A percentile compares a stretch with the other conserved stretches of the same genome.
These are phyloP conservation scores for Collybia sp. DNA, from an alignment of 768 basidiomycete genomes.

Conservation along the genomic window DNA sequence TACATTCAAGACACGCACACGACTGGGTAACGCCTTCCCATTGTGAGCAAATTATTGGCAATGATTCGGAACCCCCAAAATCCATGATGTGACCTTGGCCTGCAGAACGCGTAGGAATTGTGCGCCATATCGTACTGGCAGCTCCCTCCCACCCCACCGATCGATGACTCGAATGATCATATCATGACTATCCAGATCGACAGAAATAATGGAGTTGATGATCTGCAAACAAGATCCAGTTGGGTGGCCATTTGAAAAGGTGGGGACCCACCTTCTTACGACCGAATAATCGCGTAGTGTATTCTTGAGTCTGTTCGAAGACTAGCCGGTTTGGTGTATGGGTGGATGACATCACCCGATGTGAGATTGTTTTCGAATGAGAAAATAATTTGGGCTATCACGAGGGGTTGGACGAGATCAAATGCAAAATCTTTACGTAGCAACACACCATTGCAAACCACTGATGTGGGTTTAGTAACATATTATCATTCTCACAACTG, in stretches of 20 bases:
- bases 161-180: slow-evolving; percentile 57
- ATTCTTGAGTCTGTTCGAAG: slow-evolving; percentile 56
- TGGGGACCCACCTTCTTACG: slow-evolving; percentile 39
- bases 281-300: slow-evolving; percentile 47
- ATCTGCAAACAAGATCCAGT: slow-evolving; percentile 26
- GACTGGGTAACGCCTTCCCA: too few species aligned
- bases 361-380: slow-evolving; percentile 42
- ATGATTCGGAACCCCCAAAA: slow-evolving; percentile 44
- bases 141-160: slow-evolving; percentile 53
- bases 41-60: too few species aligned
- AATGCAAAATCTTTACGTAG: not conserved
- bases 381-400: slow-evolving; percentile 51
- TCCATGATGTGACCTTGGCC: slow-evolving; percentile 49
- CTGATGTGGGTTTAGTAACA: slow-evolving; percentile 17
- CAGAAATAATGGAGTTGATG: slow-evolving; percentile 54
- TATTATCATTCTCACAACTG: not conserved
- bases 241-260: not conserved
- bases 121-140: slow-evolving; percentile 44
- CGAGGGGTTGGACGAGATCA: not conserved
- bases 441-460: slow-evolving; percentile 48
- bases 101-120: slow-evolving; percentile 42
- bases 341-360: slow-evolving; percentile 57
- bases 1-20: too few species aligned
- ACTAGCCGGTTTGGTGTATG: slow-evolving; percentile 54
- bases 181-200: slow-evolving; percentile 62